Percentiles rank a stretch among this genome's conserved stretches.
These are phyloP conservation scores for Pinus tabuliformis DNA, from an alignment of 75 land plant genomes.

Conservation along the genomic window DNA sequence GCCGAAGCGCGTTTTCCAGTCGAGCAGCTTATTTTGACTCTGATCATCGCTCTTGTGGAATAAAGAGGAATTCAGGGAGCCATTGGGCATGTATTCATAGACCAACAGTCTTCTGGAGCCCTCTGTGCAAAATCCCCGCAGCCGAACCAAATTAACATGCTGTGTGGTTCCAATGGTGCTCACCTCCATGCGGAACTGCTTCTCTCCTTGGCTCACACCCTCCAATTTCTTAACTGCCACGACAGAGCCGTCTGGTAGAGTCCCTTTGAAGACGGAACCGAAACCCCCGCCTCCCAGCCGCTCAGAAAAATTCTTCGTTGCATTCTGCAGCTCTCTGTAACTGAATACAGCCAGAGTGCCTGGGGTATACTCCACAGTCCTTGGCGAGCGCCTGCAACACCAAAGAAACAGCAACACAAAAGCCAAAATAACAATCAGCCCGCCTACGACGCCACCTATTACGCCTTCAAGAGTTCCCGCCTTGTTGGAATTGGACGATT, in stretches of 20 bases:
- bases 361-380: neutral
- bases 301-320: conserved; percentile 61
- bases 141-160: conserved; percentile 59
- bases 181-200: conserved; percentile 59
- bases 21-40: neutral
- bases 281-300: conserved; percentile 65
- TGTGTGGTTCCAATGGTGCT: conserved; percentile 47
- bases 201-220: conserved; percentile 49
- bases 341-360: conserved; percentile 18
- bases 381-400: neutral
- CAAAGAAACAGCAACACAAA: neutral
- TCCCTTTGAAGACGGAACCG: conserved; percentile 68
- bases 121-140: conserved; percentile 65
- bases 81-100: conserved; percentile 72
- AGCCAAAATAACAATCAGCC: neutral
- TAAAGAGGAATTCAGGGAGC: conserved; percentile 47
- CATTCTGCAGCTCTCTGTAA: conserved; percentile 39
- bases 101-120: conserved; percentile 34
- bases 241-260: conserved; percentile 28
- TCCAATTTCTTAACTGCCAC: conserved; percentile 80
- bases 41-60: conserved; percentile 13
- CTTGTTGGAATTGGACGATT: neutral
- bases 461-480: neutral
- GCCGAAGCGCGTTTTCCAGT: conserved; percentile 23
- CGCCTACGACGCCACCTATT: neutral